These are phyloP conservation scores for Aureobasidium uvarum DNA, from an alignment of 2,329 filamentous ascomycete genomes.

Conservation along the genomic window DNA sequence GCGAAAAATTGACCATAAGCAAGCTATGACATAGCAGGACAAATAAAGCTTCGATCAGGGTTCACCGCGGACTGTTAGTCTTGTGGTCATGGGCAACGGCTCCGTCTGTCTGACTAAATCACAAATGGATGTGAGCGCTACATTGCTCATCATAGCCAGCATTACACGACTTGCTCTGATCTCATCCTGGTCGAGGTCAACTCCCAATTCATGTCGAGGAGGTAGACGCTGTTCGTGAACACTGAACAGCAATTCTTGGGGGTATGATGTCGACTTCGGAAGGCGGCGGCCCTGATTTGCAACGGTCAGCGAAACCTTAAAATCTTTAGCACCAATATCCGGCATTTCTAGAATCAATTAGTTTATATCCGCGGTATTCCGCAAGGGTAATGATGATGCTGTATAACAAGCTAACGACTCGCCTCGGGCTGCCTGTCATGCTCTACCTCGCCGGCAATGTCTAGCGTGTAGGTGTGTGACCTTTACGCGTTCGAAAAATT, in stretches of 20 bases:
- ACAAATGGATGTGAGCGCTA: too few species aligned
- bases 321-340: background rate
- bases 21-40: slow-evolving; percentile 18
- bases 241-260: background rate
- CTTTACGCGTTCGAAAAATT: background rate
- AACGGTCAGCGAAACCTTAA: slow-evolving; percentile 13
- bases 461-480: background rate
- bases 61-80: slow-evolving; percentile 6
- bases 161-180: too few species aligned
- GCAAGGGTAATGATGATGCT: background rate
- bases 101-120: background rate
- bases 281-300: slow-evolving; percentile 13
- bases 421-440: background rate
- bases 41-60: slow-evolving; percentile 14
- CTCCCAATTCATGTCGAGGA: background rate
- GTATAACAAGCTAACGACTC: background rate
- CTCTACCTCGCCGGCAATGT: background rate
- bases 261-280: slow-evolving; percentile 13
- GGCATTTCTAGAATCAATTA: background rate
- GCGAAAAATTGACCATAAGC: slow-evolving; percentile 16
- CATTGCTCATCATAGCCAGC: background rate
- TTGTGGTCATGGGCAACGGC: slow-evolving; percentile 12
- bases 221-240: background rate
- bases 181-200: too few species aligned
- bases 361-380: background rate